Evolutionary conservation across 208 protist species (phyloP).

Genomic region (Wallacemonas sp.): DNA sequence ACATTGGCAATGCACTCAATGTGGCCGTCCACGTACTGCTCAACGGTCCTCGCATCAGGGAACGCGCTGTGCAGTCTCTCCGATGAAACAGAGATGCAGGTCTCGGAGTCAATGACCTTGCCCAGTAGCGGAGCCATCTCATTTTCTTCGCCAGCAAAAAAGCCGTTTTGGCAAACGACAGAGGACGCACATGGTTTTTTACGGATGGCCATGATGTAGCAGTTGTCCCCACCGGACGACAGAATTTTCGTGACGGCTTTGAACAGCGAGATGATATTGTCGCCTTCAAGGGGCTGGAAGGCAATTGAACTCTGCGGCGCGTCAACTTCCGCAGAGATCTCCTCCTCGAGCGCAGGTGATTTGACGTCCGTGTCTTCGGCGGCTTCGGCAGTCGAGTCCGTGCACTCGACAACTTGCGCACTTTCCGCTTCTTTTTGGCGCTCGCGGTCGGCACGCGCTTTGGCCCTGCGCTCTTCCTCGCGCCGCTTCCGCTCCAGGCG

Average conservation of each 20-base stretch:
- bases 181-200: slow-evolving; percentile 29
- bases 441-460: slow-evolving; percentile 32
- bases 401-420: slow-evolving; percentile 1
- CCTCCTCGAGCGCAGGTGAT: not conserved
- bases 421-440: slow-evolving; percentile 19
- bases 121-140: slow-evolving; percentile 25
- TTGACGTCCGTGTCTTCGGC: not conserved
- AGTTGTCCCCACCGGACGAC: slow-evolving; percentile 34
- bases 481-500: slow-evolving; percentile 52
- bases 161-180: slow-evolving; percentile 52
- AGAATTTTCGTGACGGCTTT: slow-evolving; percentile 40
- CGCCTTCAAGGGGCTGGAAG: slow-evolving; percentile 29
- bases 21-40: slow-evolving; percentile 25
- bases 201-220: slow-evolving; percentile 45
- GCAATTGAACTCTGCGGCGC: not conserved
- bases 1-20: slow-evolving; percentile 34
- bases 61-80: slow-evolving; percentile 25
- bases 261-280: slow-evolving; percentile 33
- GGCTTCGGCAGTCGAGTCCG: no score
- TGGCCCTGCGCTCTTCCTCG: slow-evolving; percentile 49
- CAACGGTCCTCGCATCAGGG: slow-evolving; percentile 6
- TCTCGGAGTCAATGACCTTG: slow-evolving; percentile 22
- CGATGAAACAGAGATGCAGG: slow-evolving; percentile 33
- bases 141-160: slow-evolving; percentile 29
- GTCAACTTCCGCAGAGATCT: slow-evolving; percentile 1